These are phyloP conservation scores for Lodderomyces orthopsilosis DNA, from an alignment of 1,139 yeast genomes.

Conservation along the genomic window DNA sequence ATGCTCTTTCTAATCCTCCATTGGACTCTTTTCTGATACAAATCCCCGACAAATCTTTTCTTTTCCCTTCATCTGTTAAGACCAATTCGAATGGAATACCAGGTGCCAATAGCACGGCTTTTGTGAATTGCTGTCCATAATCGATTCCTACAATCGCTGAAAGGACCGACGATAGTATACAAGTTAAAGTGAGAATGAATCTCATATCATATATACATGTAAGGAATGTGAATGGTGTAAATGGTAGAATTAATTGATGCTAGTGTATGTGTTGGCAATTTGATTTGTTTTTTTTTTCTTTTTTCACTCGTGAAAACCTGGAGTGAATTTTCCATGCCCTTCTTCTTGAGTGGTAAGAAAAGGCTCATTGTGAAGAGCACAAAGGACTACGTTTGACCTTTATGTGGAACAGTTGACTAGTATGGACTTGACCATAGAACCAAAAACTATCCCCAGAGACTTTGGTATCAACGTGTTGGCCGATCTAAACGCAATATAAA, in stretches of 20 bases:
- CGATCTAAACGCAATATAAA: no score
- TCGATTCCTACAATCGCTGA: constrained; percentile 83
- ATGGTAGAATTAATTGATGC: no score
- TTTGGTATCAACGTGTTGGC: no score
- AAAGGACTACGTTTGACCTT: no score
- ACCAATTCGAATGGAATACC: constrained; percentile 85
- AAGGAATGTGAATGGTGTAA: not conserved
- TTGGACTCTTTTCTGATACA: constrained; percentile 51
- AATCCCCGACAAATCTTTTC: constrained; percentile 82
- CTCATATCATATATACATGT: not conserved
- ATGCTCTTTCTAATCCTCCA: constrained; percentile 63
- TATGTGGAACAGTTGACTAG: no score
- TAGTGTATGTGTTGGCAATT: not conserved
- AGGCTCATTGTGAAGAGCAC: no score
- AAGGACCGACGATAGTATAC: not conserved
- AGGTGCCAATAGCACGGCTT: constrained; percentile 88
- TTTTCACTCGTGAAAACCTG: not conserved
- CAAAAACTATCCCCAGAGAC: no score
- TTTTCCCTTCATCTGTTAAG: constrained; percentile 83
- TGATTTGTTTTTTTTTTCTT: not conserved
- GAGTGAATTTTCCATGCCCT: not conserved
- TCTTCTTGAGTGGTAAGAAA: no score
- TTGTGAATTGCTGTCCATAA: constrained; percentile 84
- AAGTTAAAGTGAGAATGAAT: not conserved
- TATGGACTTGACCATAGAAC: no score